These are phyloP conservation scores for Ceriops decandra DNA, from an alignment of 345 rosid genomes.

Conservation along the genomic window DNA sequence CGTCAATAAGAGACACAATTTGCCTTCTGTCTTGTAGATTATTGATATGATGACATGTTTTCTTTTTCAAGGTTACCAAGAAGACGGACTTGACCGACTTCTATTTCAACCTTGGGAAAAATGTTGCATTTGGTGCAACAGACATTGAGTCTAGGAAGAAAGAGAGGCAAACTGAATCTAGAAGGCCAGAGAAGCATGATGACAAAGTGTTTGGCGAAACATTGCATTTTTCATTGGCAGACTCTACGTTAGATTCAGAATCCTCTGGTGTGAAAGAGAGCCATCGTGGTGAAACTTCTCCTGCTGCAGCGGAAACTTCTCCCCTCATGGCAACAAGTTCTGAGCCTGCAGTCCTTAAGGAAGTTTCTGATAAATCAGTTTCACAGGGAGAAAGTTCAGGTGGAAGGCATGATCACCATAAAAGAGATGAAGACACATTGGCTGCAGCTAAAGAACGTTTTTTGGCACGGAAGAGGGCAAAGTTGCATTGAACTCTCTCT, in stretches of 20 bases:
- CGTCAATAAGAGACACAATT: neutral
- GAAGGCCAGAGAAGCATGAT: constrained; percentile 37
- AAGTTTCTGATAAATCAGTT: constrained; percentile 21
- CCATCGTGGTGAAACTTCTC: constrained; percentile 24
- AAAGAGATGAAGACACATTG: constrained; percentile 58
- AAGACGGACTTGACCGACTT: constrained; percentile 81
- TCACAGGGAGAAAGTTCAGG: constrained; percentile 28
- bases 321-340: constrained; percentile 3
- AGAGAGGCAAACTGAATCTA: constrained; percentile 38
- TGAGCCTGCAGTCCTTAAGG: constrained; percentile 33
- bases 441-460: constrained; percentile 80
- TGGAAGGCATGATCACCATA: constrained; percentile 48
- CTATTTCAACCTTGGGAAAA: constrained; percentile 74
- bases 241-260: constrained; percentile 19
- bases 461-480: constrained; percentile 70
- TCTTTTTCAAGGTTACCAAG: constrained; percentile 67
- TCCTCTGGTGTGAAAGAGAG: constrained; percentile 26
- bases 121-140: constrained; percentile 74
- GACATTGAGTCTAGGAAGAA: constrained; percentile 38
- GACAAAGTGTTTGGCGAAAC: constrained; percentile 23
- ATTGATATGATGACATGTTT: neutral
- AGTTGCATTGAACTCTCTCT: constrained; percentile 27
- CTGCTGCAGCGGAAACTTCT: constrained; percentile 2
- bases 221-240: constrained; percentile 15
- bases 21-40: neutral